Base-by-base conservation (phyloP, 2,329 filamentous ascomycete species). In the Stachybotrys elegans region DNA sequence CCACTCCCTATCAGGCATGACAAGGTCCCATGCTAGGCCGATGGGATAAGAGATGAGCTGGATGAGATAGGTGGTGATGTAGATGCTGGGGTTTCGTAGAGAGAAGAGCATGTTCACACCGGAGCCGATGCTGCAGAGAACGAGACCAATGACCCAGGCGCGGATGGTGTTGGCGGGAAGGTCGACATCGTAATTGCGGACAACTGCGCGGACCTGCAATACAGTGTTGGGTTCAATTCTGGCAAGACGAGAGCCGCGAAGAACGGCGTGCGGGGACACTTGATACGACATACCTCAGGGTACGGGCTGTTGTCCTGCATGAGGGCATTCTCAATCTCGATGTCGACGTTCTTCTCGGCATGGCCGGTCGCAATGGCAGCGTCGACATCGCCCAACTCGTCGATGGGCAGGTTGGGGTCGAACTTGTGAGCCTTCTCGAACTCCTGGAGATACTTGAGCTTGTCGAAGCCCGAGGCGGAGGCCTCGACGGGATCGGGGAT, bases 301-400 rank as follows among this genome's bases (percentile, higher is more conserved):
- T 84, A 85, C 3, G 81, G 81, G 39, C 81, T 84, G 59, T 84
- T 80, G 45, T 84, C 79, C 57, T 83, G 72, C 55, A 82, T 69
- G 46, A 77, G 63, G 38, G 78, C 75, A 52, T 76, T 72, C 53
- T 81, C 76, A 51, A 83, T 72, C 47, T 74, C 71, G 40, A 76
- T 62, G 43, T 76, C 76, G 40, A 76, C 62, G 43, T 76, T 76
- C 58, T 77, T 75, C 52, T 75, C 76, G 50, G 72, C 68, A 60
- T 81, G 76, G 46, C 72, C 69, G 2, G 71, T 72, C 34, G 71
- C 64, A 37, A 82, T 69, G 22, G 73, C 79, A 36, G 75, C 70
- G 46, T 83, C 78, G 48, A 84, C 71, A 59, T 81, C 76, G 48
- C 79, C 76, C 42, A 78, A 64, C 39, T 83, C 72, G 48, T 82